phyloP scores from a whole-genome alignment of 495 filamentous ascomycete species.

The Hyaloscypha bicolor region DNA sequence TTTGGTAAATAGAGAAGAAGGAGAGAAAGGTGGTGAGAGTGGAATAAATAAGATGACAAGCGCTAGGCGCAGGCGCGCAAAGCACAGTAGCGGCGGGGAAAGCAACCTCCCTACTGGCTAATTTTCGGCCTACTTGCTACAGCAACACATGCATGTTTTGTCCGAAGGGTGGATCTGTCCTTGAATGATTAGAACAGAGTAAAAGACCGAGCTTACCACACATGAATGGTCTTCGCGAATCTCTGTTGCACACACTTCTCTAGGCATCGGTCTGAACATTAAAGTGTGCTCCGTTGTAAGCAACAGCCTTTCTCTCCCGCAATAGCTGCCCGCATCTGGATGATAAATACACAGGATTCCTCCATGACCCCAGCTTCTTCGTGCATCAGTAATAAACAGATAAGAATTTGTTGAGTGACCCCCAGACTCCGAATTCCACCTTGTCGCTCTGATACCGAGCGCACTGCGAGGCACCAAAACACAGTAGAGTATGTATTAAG shows the following conservation, averaged over 20 bases:
- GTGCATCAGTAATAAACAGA: conserved; percentile 29
- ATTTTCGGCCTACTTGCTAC: background rate
- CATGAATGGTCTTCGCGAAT: background rate
- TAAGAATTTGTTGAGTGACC: conserved; percentile 26
- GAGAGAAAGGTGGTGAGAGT: background rate
- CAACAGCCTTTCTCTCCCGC: conserved; percentile 22
- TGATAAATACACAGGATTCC: conserved; percentile 37
- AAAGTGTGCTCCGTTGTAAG: conserved; percentile 27
- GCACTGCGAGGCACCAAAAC: conserved; percentile 25
- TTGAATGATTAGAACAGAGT: no score
- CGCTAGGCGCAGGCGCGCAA: conserved; percentile 2
- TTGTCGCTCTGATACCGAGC: conserved; percentile 24
- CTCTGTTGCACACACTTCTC: background rate
- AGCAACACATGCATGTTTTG: no score
- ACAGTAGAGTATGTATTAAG: conserved; percentile 30
- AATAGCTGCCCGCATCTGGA: conserved; percentile 18
- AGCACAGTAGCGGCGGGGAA: background rate
- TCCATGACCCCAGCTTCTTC: conserved; percentile 21
- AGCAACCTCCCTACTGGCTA: background rate
- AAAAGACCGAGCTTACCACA: background rate
- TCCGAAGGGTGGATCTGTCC: no score
- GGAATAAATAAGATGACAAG: background rate
- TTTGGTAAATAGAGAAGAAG: no score
- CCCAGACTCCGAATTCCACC: conserved; percentile 29
- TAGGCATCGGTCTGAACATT: conserved; percentile 13